Percentiles rank a stretch among this genome's conserved stretches.
Evolutionary conservation across 2,329 filamentous ascomycete genomes (phyloP).

Genomic region (Trichoderma polysporum): DNA sequence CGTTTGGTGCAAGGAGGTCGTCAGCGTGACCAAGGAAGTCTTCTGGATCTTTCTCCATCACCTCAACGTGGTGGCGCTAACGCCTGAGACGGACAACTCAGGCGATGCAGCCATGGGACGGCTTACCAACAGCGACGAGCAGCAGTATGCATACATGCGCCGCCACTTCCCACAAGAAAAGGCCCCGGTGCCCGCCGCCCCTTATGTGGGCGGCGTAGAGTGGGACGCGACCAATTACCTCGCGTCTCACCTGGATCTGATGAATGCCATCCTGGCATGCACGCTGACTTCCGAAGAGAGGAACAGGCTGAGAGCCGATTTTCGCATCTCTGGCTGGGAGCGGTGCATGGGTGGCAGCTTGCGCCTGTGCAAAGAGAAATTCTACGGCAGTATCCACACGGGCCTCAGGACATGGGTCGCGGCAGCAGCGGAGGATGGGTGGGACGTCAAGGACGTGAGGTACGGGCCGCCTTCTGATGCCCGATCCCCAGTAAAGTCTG

Average conservation of each 20-base stretch:
- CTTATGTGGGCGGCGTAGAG: slow-evolving; percentile 95
- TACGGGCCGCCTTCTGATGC: slow-evolving; percentile 58
- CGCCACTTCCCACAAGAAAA: slow-evolving; percentile 81
- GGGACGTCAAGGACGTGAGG: slow-evolving; percentile 79
- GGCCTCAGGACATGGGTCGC: slow-evolving; percentile 86
- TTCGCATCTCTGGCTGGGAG: slow-evolving; percentile 86
- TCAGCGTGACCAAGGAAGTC: slow-evolving; percentile 92
- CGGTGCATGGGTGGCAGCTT: slow-evolving; percentile 82
- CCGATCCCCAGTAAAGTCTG: slow-evolving; percentile 35
- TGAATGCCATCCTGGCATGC: slow-evolving; percentile 87
- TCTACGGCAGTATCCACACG: slow-evolving; percentile 89
- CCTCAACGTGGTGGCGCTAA: slow-evolving; percentile 76
- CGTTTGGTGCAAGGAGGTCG: slow-evolving; percentile 90
- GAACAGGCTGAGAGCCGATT: slow-evolving; percentile 73
- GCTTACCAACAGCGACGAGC: slow-evolving; percentile 32
- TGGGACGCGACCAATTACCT: slow-evolving; percentile 99
- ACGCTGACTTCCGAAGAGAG: slow-evolving; percentile 68
- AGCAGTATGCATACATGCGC: slow-evolving; percentile 61
- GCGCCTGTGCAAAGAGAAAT: slow-evolving; percentile 94
- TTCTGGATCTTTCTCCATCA: slow-evolving; percentile 99
- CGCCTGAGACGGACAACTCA: slow-evolving; percentile 36
- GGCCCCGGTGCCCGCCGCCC: slow-evolving; percentile 87
- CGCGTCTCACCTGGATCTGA: slow-evolving; percentile 84
- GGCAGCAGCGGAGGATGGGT: slow-evolving; percentile 82
- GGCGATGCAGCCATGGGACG: slow-evolving; percentile 23